Percentiles rank a stretch among this genome's conserved stretches.
These are phyloP conservation scores for Microstegium vimineum DNA, from an alignment of 176 grass and related monocot genomes.

Conservation along the genomic window DNA sequence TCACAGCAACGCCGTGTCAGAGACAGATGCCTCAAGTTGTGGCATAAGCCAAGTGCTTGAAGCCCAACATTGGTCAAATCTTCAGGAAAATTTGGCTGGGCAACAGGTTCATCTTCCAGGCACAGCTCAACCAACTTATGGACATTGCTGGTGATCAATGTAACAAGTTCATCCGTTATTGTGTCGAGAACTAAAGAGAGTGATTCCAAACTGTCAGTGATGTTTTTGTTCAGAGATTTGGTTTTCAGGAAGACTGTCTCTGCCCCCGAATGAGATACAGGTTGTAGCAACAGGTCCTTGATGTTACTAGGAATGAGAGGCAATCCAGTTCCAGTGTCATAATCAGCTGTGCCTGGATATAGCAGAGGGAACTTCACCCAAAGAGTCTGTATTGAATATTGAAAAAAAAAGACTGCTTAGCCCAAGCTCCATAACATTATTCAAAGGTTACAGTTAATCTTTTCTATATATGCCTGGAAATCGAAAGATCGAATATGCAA, in stretches of 20 bases:
- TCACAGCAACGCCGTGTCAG: constrained; percentile 50
- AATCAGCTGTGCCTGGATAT: constrained; percentile 34
- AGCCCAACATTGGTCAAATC: constrained; percentile 81
- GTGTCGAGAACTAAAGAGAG: constrained; percentile 76
- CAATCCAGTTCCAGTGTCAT: constrained; percentile 28
- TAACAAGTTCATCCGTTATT: constrained; percentile 70
- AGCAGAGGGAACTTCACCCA: constrained; percentile 63
- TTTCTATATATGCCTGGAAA: neutral
- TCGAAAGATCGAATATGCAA: neutral
- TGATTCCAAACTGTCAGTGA: constrained; percentile 48
- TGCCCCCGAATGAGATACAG: constrained; percentile 52
- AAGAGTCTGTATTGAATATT: constrained; percentile 56
- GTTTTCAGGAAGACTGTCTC: constrained; percentile 38
- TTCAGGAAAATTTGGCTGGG: constrained; percentile 45
- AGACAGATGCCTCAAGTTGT: constrained; percentile 69
- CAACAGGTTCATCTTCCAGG: constrained; percentile 71
- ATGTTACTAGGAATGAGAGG: constrained; percentile 55
- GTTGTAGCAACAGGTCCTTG: constrained; percentile 67
- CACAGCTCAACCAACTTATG: constrained; percentile 62
- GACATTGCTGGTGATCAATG: constrained; percentile 58
- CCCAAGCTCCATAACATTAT: neutral
- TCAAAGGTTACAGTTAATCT: neutral
- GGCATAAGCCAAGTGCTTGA: constrained; percentile 72
- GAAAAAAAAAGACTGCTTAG: constrained; percentile 4
- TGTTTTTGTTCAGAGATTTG: constrained; percentile 23